Evolutionary conservation across 2,329 filamentous ascomycete species (phyloP), one percentile per base, ranked within the genome.

Genomic region (Coniochaeta sp.): DNA sequence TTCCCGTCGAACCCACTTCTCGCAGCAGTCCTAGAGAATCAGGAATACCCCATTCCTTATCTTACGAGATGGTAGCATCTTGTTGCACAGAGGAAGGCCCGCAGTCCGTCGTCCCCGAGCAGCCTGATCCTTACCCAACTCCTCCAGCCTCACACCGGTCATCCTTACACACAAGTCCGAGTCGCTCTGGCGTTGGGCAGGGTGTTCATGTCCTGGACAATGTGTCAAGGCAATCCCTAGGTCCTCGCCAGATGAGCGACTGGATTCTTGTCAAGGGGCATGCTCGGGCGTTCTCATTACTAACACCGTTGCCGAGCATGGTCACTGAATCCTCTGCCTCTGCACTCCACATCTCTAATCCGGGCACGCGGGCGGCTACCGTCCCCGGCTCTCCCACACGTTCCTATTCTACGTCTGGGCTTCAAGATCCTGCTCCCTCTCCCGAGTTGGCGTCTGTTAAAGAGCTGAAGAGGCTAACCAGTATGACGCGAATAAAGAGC

Each of bases 401-500:
- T 56, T 56, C 66, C 57, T 62, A 65, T 57, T 58, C 66, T 62
- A 61, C 65, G 18, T 62, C 70, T 56, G 65, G 65, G 58, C 65
- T 65, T 55, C 60, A 60, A 55, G 58, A 66, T 56, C 58, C 58
- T 67, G 59, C 69, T 65, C 60, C 67, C 63, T 67, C 68, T 58
- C 64, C 70, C 66, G 71, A 79, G 67, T 85, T 81, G 71, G 78
- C 80, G 68, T 82, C 83, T 66, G 74, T 82, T 76, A 77, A 81
- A 71, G 79, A 81, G 75, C 78, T 87, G 70, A 87, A 82, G 77
- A 87, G 86, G 88, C 91, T 96, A 90, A 96, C 91, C 82, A 79
- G 84, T 79, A 82, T 83, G 78, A 76, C 76, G 71, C 75, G 76
- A 71, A 75, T 83, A 77, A 95, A 96, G 91, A 95, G 90, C 76